These are phyloP conservation scores for Aureobasidium sp. DNA, from an alignment of 2,329 filamentous ascomycete species.

Conservation along the genomic window DNA sequence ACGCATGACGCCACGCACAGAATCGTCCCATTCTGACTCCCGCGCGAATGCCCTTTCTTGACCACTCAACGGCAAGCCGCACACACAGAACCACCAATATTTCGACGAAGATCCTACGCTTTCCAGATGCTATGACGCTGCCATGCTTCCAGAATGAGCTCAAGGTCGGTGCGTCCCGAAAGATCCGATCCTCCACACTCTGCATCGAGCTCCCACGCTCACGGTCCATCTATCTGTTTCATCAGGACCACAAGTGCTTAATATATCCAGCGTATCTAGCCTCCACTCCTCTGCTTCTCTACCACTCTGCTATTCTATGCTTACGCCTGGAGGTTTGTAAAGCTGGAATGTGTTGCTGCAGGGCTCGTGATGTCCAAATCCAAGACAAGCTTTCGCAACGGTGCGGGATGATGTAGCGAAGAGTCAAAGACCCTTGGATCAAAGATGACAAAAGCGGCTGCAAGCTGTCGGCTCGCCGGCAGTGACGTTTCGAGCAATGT, in stretches of 20 bases:
- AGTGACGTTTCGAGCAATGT: background rate
- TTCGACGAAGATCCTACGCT: background rate
- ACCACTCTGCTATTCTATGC: background rate
- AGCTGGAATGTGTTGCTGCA: background rate
- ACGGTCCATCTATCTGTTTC: background rate
- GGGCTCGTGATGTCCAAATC: background rate
- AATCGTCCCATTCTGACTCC: background rate
- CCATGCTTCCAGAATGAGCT: conserved; percentile 7
- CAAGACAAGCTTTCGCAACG: conserved; percentile 5
- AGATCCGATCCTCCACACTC: background rate
- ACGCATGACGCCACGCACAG: background rate
- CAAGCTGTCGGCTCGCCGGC: background rate
- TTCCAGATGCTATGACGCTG: background rate
- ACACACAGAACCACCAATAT: background rate
- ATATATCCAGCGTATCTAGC: background rate
- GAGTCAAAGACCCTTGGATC: background rate
- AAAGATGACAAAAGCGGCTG: background rate
- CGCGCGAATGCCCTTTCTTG: background rate
- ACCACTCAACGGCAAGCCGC: background rate
- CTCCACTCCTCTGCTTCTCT: background rate
- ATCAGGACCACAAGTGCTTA: background rate
- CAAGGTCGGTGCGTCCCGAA: background rate
- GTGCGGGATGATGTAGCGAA: background rate
- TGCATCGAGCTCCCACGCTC: background rate
- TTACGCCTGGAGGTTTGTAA: background rate